Evolutionary conservation across 179 eudicot genomes (phyloP), one percentile per base, ranked within the genome.

Genomic region (Beta lomatogona): DNA sequence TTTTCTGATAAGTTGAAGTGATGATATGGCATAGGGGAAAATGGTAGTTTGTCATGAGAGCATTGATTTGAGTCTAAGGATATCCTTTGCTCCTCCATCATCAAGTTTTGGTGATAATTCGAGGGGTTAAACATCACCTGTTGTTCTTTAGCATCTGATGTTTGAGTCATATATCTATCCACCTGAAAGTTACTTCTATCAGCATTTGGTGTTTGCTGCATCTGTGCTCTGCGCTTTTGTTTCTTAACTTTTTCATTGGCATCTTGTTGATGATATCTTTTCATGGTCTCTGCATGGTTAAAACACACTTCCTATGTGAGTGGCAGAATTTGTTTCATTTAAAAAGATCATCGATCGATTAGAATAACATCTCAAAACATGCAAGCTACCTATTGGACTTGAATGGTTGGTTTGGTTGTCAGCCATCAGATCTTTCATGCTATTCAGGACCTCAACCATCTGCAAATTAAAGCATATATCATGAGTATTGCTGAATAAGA

Each of bases 391-490:
- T 54, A 87, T 85, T 58, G 97, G 91, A 76, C 93, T 86, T 36
- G 82, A 44, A 9, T 86, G 82, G 75, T 72, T 85, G 58, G 65
- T 76, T 9, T 9, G 74, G 83, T 92, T 85, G 66, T 76, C 82
- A 60, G 67, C 21, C 82, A 93, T 88, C 86, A 93, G 77, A 75
- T 85, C 91, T 81, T 84, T 88, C 97, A 93, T 93, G 82, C 75
- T 73, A 80, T 81, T 48, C 36, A 88, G 58, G 65, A 85, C 88
- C 67, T 87, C 91, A 76, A 85, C 71, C 69, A 86, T 78, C 94
- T 93, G 92, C 25, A 55, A 21, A 66, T 44, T 46, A 46, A 25
- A 14, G 67, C 5, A 18, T 76, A 63, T 16, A 48, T 48, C 41
- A 36, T 36, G 55, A 68, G 73, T 22, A 67, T 15, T 18, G 11